These are phyloP conservation scores for Microcos paniculata DNA, from an alignment of 345 rosid genomes.

Conservation along the genomic window DNA sequence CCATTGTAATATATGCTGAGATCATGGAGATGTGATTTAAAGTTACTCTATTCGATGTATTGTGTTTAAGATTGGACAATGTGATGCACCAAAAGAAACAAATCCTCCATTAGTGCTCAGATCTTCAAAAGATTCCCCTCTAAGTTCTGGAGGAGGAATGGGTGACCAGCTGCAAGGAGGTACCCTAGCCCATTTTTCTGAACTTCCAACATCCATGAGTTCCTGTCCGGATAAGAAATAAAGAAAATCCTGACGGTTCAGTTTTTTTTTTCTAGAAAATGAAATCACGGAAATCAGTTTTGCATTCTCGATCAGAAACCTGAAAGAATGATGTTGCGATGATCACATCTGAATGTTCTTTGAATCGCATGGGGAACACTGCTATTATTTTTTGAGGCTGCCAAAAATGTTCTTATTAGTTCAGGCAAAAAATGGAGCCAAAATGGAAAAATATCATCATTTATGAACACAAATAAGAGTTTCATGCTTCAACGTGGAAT, in stretches of 20 bases:
- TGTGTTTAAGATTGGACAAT: constrained; percentile 5
- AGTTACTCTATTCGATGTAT: background rate
- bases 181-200: constrained; percentile 65
- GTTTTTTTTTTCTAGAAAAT: too few relatives aligned
- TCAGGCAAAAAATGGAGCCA: background rate
- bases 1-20: background rate
- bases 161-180: constrained; percentile 90
- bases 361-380: constrained; percentile 88
- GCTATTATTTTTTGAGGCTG: constrained; percentile 63
- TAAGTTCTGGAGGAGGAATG: constrained; percentile 80
- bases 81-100: constrained; percentile 64
- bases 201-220: constrained; percentile 70
- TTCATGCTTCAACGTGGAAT: background rate
- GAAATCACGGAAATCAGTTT: background rate
- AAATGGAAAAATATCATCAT: background rate
- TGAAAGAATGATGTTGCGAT: constrained; percentile 85
- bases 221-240: constrained; percentile 40
- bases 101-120: constrained; percentile 85
- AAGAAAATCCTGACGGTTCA: background rate
- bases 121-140: constrained; percentile 78
- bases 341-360: constrained; percentile 71
- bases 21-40: constrained; percentile 1
- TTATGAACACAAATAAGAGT: background rate
- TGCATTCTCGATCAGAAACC: constrained; percentile 34
- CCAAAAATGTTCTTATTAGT: constrained; percentile 13